A percentile compares a stretch with the other conserved stretches of the same genome.
Evolutionary conservation across 78 protist genomes (phyloP).

Genomic region (Cavenderia fasciculata): DNA sequence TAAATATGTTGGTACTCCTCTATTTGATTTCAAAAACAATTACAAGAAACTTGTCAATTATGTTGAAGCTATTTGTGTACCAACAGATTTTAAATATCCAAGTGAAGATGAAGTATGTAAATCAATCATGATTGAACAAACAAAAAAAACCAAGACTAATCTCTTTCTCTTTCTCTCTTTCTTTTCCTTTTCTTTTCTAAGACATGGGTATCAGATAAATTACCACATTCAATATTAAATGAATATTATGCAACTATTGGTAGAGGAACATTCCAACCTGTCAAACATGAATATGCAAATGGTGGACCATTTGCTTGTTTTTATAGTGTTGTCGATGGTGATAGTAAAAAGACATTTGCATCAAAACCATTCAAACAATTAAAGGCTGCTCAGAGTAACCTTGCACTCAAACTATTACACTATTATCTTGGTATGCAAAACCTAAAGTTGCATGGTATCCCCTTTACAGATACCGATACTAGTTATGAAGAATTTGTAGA

Average conservation of each 20-base stretch:
- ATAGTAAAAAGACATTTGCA: neutral
- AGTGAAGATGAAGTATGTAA: too few species aligned
- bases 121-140: neutral
- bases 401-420: neutral
- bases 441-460: neutral
- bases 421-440: neutral
- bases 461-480: neutral
- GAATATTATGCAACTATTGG: neutral
- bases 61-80: neutral
- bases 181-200: neutral
- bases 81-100: too few species aligned
- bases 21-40: neutral
- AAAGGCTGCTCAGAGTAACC: neutral
- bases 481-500: conserved; percentile 1
- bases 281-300: neutral
- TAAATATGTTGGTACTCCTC: neutral
- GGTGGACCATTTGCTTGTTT: neutral
- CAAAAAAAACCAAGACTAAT: too few species aligned
- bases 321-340: neutral
- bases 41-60: neutral
- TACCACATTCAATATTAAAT: neutral
- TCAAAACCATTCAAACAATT: neutral
- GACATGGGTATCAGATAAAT: neutral
- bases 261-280: neutral
- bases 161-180: neutral